A percentile compares a stretch with the other conserved stretches of the same genome.
These are phyloP conservation scores for Boletales sp. DNA, from an alignment of 768 basidiomycete genomes.

Conservation along the genomic window DNA sequence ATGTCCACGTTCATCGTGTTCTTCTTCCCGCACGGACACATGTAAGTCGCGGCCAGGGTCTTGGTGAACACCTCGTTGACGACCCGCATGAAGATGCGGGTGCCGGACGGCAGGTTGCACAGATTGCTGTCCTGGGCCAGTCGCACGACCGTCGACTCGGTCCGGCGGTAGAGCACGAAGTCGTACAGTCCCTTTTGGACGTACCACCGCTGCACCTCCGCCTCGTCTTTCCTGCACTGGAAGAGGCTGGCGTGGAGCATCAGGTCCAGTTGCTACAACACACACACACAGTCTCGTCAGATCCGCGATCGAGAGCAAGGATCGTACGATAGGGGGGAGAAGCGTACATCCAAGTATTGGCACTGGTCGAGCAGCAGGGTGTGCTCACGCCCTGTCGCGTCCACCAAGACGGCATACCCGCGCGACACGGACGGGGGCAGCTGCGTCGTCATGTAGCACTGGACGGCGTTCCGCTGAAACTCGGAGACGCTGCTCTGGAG, in stretches of 20 bases:
- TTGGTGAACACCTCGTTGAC: background rate
- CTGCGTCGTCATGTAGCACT: background rate
- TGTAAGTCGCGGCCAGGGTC: background rate
- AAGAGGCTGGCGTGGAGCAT: background rate
- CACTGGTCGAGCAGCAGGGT: constrained; percentile 3
- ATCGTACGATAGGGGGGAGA: too few relatives aligned
- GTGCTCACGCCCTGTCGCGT: constrained; percentile 3
- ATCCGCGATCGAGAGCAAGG: background rate
- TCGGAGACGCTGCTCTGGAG: background rate
- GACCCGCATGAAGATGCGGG: constrained; percentile 2
- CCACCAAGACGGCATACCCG: background rate
- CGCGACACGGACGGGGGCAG: background rate
- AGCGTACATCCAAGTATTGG: background rate
- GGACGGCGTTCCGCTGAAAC: background rate
- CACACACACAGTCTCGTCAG: background rate
- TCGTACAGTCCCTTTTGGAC: background rate
- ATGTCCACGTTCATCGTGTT: background rate
- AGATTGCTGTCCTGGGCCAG: background rate
- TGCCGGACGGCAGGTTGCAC: background rate
- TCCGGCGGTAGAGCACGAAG: constrained; percentile 1
- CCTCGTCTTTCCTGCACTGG: constrained; percentile 1
- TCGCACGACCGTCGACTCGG: background rate
- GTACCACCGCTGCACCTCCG: constrained; percentile 2
- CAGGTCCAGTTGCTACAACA: constrained; percentile 2
- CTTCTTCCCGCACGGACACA: background rate